These are phyloP conservation scores for Leccinellum albellum DNA, from an alignment of 768 basidiomycete genomes.

Conservation along the genomic window DNA sequence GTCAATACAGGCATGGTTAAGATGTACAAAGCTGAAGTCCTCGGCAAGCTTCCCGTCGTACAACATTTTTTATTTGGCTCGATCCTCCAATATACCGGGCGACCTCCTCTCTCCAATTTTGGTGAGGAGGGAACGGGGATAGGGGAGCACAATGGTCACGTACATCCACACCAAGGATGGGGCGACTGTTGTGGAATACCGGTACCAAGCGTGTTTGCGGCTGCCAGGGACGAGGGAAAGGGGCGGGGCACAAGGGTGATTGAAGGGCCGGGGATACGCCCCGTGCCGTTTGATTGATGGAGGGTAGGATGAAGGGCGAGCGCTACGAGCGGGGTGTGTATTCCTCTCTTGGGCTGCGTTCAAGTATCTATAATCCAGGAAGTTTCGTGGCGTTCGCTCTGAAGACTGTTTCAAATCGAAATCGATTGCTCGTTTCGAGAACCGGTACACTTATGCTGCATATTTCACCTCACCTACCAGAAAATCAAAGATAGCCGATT, in stretches of 20 bases:
- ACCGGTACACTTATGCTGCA: too few relatives aligned
- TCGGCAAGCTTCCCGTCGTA: slow-evolving; percentile 91
- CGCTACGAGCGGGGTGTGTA: too few relatives aligned
- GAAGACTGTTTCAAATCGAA: too few relatives aligned
- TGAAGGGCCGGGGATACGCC: slow-evolving; percentile 61
- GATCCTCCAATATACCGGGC: slow-evolving; percentile 63
- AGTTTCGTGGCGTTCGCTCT: too few relatives aligned
- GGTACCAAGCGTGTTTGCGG: slow-evolving; percentile 78
- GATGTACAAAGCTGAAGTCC: slow-evolving; percentile 95
- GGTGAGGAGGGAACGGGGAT: slow-evolving; percentile 9
- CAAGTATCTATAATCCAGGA: too few relatives aligned
- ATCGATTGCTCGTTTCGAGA: too few relatives aligned
- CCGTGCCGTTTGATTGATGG: slow-evolving; percentile 74
- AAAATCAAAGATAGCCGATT: too few relatives aligned
- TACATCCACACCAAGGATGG: slow-evolving; percentile 59
- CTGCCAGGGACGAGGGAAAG: slow-evolving; percentile 43
- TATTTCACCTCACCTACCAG: too few relatives aligned
- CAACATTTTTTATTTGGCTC: slow-evolving; percentile 96
- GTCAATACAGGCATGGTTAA: slow-evolving; percentile 96
- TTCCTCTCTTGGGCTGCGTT: too few relatives aligned
- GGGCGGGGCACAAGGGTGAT: slow-evolving; percentile 36
- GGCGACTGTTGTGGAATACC: slow-evolving; percentile 92
- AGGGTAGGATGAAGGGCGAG: too few relatives aligned
- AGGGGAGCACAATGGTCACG: slow-evolving; percentile 16
- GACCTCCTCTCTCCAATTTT: slow-evolving; percentile 39